Evolutionary conservation across 2,329 filamentous ascomycete species (phyloP), one percentile per base, ranked within the genome.

Genomic region (Tolypocladium ovalisporum): DNA sequence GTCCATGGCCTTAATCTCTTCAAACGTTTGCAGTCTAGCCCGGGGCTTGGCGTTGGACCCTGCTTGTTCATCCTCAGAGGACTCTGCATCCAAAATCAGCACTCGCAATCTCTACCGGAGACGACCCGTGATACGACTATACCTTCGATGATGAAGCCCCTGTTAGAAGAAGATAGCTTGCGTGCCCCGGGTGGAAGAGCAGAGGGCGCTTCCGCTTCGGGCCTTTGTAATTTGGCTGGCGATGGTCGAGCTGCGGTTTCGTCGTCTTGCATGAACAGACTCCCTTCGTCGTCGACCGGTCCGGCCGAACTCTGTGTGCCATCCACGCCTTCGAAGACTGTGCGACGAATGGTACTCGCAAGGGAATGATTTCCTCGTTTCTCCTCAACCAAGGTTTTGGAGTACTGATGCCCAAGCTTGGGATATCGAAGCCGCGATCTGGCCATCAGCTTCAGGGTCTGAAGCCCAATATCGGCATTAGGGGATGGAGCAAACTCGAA

Each of bases 391-490:
- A 87, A 66, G 7, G 63, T 67, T 13, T 74, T 71, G 1, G 84
- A 86, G 60, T 81, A 83, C 19, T 79, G 71, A 61, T 86, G 83
- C 35, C 75, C 74, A 4, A 83, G 68, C 54, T 79, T 75, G 29
- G 76, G 76, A 57, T 79, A 77, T 19, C 76, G 73, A 12, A 83
- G 67, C 3, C 71, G 64, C 22, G 71, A 70, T 34, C 71, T 73
- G 59, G 73, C 75, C 56, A 76, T 73, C 22, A 81, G 67, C 12
- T 79, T 67, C 7, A 82, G 65, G 55, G 77, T 75, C 65, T 69
- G 63, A 59, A 70, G 57, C 60, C 69, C 62, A 60, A 70, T 57
- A 62, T 78, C 62, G 63, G 70, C 59, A 3, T 71, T 65, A 9
- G 68, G 65, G 34, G 70, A 68, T 36, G 68, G 60, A 1, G 76